Conservation (phyloP, 768 basidiomycete species). For the Grammothele lineata region DNA sequence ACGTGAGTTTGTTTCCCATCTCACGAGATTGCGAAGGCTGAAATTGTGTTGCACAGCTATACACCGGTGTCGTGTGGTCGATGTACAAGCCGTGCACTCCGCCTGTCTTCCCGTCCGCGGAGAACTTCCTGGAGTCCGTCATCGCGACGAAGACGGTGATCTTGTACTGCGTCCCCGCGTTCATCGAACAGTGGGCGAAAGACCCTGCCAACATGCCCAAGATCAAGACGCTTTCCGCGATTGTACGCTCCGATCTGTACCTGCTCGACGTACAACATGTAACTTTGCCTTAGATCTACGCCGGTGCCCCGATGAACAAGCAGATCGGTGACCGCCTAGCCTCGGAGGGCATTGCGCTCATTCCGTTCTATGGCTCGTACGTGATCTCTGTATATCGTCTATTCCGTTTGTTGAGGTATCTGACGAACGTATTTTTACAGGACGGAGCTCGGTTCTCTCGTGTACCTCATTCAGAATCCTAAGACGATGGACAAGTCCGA, state of each 20-base stretch:
- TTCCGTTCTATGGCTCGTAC: slow-evolving; percentile 14
- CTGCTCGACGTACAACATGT: background rate
- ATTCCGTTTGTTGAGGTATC: background rate
- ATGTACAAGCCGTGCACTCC: slow-evolving; percentile 24
- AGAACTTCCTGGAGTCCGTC: slow-evolving; percentile 7
- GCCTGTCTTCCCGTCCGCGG: slow-evolving; percentile 19
- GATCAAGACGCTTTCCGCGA: slow-evolving; percentile 13
- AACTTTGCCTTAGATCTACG: background rate
- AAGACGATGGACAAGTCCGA: slow-evolving; percentile 11
- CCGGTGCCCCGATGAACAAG: slow-evolving; percentile 15
- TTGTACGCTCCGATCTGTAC: slow-evolving; percentile 1
- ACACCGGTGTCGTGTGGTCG: slow-evolving; percentile 16
- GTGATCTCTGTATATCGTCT: background rate
- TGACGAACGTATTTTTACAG: background rate
- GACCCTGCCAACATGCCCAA: slow-evolving; percentile 13
- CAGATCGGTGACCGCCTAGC: slow-evolving; percentile 12
- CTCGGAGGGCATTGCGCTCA: slow-evolving; percentile 11
- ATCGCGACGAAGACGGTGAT: slow-evolving; percentile 9
- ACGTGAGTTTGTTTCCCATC: background rate
- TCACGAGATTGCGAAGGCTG: background rate
- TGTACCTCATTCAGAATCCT: slow-evolving; percentile 9
- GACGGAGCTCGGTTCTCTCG: slow-evolving; percentile 14
- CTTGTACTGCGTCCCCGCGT: slow-evolving; percentile 15
- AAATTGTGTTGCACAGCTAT: background rate
- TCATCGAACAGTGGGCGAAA: slow-evolving; percentile 18